Base-by-base conservation (phyloP, 2,329 filamentous ascomycete species). In the Aspergillus flavus region DNA sequence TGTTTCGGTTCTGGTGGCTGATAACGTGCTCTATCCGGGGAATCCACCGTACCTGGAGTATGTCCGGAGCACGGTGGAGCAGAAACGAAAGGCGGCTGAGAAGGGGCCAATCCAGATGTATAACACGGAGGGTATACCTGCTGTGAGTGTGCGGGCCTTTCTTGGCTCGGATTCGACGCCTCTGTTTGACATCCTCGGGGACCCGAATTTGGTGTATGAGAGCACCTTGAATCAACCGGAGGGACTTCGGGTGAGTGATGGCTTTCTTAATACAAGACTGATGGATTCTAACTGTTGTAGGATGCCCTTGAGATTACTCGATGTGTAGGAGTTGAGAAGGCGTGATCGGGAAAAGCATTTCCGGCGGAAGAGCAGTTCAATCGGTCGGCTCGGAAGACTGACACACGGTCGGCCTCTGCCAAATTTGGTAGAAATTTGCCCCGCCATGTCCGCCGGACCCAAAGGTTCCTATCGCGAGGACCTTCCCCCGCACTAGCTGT, bases 121-220 rank as follows among this genome's bases (percentile, higher is more conserved):
- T 57, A 67, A 71, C 45, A 65, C 46, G 1, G 64, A 69, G 6
- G 68, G 68, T 2, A 71, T 76, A 36, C 58, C 68, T 3, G 63
- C 67, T 56, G 58, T 63, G 28, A 67, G 63, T 16, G 67, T 68
- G 28, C 54, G 72, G 41, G 68, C 69, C 39, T 78, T 72, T 58
- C 65, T 72, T 56, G 66, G 66, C 7, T 55, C 66, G n/a, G 69
- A 69, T 39, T 70, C 69, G 10, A 66, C 68, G 9, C 71, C 75
- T 23, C 64, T 68, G 16, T 71, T 75, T 46, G 72, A 75, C 43
- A 64, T 73, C 19, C 53, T 66, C 21, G 89, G 89, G 1, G 88
- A 91, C 70, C 89, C 89, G 2, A 83, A 85, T 64, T 72, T 92
- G 66, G 77, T 88, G 14, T 92, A 93, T 71, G 82, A 89, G 72